Evolutionary conservation across 75 land plant genomes (phyloP).

Genomic region (Adiantum capillusveneris): DNA sequence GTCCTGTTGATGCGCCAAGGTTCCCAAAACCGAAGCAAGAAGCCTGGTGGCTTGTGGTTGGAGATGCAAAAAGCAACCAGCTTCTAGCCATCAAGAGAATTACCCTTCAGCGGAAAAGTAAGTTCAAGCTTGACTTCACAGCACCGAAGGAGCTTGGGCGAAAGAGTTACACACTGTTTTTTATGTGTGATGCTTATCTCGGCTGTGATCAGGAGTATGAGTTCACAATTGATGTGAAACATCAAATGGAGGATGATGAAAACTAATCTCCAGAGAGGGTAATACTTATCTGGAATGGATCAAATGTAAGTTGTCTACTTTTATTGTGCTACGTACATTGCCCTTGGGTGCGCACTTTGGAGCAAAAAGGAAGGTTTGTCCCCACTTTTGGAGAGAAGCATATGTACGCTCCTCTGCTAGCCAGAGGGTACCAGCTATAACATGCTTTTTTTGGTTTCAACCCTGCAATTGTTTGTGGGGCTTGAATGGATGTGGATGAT

Average conservation of each 20-base stretch:
- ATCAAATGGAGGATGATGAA: conserved; percentile 34
- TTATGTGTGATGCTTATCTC: conserved; percentile 94
- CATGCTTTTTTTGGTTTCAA: too few species aligned
- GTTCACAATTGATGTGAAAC: conserved; percentile 71
- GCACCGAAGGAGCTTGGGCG: conserved; percentile 69
- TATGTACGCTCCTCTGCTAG: too few species aligned
- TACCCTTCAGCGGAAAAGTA: conserved; percentile 56
- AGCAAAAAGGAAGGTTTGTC: too few species aligned
- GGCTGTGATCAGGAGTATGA: conserved; percentile 92
- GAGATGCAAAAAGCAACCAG: conserved; percentile 65
- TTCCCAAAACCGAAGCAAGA: conserved; percentile 88
- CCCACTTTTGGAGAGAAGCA: too few species aligned
- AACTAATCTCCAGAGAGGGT: too few species aligned
- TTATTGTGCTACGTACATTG: too few species aligned
- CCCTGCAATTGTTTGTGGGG: too few species aligned
- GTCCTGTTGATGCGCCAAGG: conserved; percentile 83
- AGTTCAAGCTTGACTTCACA: conserved; percentile 63
- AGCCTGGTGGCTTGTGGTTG: conserved; percentile 96
- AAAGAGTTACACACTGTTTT: conserved; percentile 66
- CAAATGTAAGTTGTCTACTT: too few species aligned
- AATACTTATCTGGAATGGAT: too few species aligned
- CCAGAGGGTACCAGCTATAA: too few species aligned
- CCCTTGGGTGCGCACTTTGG: too few species aligned
- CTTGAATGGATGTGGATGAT: too few species aligned
- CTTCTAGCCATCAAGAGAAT: conserved; percentile 80